phyloP scores from a whole-genome alignment of 257 asterid species.

The Coffea eugenioides region DNA sequence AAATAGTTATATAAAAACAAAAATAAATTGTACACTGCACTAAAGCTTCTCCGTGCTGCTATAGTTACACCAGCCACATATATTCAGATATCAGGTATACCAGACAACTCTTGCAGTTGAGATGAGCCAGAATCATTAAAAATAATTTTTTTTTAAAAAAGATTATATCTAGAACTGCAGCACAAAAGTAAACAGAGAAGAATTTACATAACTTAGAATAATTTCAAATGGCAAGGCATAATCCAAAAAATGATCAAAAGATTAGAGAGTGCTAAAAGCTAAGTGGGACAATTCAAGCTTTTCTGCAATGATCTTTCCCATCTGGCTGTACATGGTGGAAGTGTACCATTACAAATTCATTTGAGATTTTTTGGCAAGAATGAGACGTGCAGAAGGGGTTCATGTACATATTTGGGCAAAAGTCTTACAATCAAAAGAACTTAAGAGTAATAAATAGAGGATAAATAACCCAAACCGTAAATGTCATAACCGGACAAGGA shows the following conservation, averaged over 20 bases:
- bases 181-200: neutral
- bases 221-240: neutral
- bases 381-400: constrained; percentile 6
- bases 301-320: neutral
- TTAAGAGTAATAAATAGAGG: neutral
- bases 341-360: neutral
- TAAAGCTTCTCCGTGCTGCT: too few relatives aligned
- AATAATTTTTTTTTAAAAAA: neutral
- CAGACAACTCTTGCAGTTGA: neutral
- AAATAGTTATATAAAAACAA: too few relatives aligned
- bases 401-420: neutral
- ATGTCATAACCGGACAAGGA: neutral
- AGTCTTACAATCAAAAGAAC: constrained; percentile 2
- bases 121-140: too few relatives aligned
- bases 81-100: too few relatives aligned
- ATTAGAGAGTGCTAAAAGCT: neutral
- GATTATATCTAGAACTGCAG: neutral
- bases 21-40: too few relatives aligned
- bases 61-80: too few relatives aligned
- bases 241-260: neutral
- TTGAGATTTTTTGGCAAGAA: neutral
- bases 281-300: neutral
- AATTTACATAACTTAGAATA: neutral
- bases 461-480: too few relatives aligned
- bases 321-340: constrained; percentile 8